Percentiles rank a stretch among this genome's conserved stretches.
Conservation (phyloP, 345 rosid genomes). For the Erysimum cheiranthoides region DNA sequence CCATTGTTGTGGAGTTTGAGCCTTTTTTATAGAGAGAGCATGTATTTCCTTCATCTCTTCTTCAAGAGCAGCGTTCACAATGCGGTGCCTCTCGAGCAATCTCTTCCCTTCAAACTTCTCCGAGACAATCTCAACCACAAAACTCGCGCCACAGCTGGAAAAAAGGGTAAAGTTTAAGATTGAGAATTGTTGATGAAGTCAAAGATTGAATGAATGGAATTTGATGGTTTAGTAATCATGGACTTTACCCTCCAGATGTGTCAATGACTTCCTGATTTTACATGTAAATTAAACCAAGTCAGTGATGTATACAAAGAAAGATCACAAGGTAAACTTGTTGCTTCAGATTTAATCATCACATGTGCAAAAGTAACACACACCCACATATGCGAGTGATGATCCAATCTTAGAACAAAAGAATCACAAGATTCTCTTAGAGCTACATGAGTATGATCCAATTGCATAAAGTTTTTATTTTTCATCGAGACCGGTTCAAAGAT, state of each 20-base stretch:
- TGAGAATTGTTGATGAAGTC: not conserved
- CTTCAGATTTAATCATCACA: not conserved
- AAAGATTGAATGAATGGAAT: not conserved
- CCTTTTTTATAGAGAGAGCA: conserved; percentile 87
- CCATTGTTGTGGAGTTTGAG: conserved; percentile 77
- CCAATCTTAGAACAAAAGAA: not conserved
- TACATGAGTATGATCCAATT: conserved; percentile 8
- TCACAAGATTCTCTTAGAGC: conserved; percentile 1
- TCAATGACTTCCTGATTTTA: conserved; percentile 74
- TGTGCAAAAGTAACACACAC: not conserved
- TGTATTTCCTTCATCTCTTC: conserved; percentile 93
- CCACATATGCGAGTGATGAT: conserved; percentile 9
- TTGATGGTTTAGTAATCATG: not conserved
- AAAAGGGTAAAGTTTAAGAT: not conserved
- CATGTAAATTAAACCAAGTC: not conserved
- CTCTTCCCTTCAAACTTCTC: conserved; percentile 88
- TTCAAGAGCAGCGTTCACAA: conserved; percentile 75
- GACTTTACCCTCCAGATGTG: conserved; percentile 89
- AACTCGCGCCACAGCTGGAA: conserved; percentile 85
- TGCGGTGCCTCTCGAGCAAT: conserved; percentile 82
- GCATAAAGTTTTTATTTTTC: not conserved
- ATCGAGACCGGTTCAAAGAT: not conserved
- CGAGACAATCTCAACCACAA: conserved; percentile 68
- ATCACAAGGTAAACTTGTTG: not conserved
- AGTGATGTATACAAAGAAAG: conserved; percentile 6